phyloP scores from a whole-genome alignment of 2,329 filamentous ascomycete species.

The Pseudogymnoascus sp. region DNA sequence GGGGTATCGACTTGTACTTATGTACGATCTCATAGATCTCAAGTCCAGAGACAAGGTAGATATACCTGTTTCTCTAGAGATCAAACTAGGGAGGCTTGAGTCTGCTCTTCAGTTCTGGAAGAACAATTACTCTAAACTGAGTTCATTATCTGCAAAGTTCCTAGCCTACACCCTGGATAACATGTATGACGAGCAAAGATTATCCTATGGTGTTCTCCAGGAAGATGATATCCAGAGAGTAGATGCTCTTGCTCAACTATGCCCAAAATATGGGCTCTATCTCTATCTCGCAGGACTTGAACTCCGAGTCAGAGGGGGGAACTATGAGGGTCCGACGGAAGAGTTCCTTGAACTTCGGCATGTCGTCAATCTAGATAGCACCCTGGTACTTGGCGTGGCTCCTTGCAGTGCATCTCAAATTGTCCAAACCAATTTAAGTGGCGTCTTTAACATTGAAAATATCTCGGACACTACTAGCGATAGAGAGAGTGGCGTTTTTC shows the following conservation, averaged over 20 bases:
- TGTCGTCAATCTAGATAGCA: background rate
- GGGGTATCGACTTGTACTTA: conserved; percentile 44
- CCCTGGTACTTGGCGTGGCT: background rate
- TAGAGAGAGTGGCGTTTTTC: too few relatives aligned
- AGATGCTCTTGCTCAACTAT: background rate
- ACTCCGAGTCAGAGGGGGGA: too few relatives aligned
- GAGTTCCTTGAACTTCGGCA: background rate
- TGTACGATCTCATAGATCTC: conserved; percentile 42
- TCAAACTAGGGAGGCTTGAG: too few relatives aligned
- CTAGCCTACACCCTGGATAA: background rate
- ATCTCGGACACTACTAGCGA: too few relatives aligned
- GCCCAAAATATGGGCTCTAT: background rate
- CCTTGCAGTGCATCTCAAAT: background rate
- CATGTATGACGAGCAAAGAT: background rate
- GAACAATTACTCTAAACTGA: background rate
- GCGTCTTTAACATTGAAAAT: too few relatives aligned
- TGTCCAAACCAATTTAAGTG: background rate
- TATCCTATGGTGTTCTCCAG: background rate
- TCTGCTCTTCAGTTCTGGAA: too few relatives aligned
- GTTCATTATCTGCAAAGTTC: background rate
- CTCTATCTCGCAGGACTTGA: background rate
- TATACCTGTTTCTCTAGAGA: background rate
- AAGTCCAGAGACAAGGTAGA: background rate
- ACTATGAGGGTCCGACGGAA: too few relatives aligned
- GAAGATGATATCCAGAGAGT: background rate